Base-by-base conservation (phyloP, 495 filamentous ascomycete genomes). In the Podospora pseudocomata region DNA sequence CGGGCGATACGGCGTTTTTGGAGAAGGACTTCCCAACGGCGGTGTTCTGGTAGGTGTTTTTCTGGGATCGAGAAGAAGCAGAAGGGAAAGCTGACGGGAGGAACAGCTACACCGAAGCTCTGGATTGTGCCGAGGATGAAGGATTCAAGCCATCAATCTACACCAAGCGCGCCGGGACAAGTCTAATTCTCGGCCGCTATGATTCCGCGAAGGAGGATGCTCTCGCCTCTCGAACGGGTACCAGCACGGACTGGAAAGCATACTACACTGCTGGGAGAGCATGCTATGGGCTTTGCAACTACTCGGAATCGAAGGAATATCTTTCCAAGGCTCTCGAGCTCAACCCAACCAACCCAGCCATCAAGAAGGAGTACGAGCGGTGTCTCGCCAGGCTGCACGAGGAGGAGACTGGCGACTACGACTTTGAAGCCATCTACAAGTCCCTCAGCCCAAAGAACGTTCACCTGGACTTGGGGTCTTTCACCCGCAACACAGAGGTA, bases 241-340 rank as follows among this genome's bases (percentile, higher is more conserved):
- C 69, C 0, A 34, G 72, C 0, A 59, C 76, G 0, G 77, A 80
- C 53, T 82, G 84, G 75, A 85, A 85, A 68, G 83, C 78, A 9
- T 79, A 84, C 65, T 84, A 81, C 72, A 80, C 80, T 15, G 81
- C 81, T 44, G 79, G 80, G 15, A 77, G 80, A 32, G 83, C 84
- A 20, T 73, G 82, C 0, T 88, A 87, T 73, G 71, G 77, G 9
- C 77, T 86, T 2, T 74, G 76, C 65, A 72, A 78, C 58, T 87
- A 80, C 65, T 6, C 59, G 15, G 65, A 71, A 18, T 70, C 70
- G 68, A 74, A 71, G 30, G 28, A 55, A 2, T 64, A 74, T 56
- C 74, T 79, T 7, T 68, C 62, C 74, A 81, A 68, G 75, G 74
- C 71, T 59, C 75, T 73, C 68, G 73, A 65, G 68, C 68, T 68